phyloP scores from a whole-genome alignment of 78 protist species.

The Guillardia theta region DNA sequence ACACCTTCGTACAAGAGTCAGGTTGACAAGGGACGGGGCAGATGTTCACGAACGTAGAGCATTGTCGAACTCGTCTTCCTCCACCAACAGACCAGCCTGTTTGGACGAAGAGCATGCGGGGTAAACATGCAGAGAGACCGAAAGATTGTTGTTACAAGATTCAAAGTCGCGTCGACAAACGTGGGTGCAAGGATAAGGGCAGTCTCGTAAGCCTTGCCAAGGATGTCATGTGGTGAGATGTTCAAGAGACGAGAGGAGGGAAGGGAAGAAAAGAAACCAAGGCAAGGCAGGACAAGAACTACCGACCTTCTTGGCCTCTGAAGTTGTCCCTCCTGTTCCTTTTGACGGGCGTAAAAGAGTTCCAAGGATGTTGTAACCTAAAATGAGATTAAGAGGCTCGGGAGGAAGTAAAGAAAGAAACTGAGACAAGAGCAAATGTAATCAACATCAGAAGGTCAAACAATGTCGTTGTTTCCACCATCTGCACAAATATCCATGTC shows the following conservation, averaged over 20 bases:
- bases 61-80: neutral
- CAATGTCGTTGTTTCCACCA: no score
- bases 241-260: no score
- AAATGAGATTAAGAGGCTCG: neutral
- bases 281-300: no score
- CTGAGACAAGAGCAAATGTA: no score
- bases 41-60: no score
- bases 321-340: neutral
- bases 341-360: neutral
- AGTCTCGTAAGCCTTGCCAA: neutral
- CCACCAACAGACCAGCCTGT: neutral
- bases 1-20: no score
- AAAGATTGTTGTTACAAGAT: neutral
- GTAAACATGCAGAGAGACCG: neutral
- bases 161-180: constrained; percentile 20
- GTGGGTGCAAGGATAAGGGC: neutral
- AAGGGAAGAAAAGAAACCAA: no score
- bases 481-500: no score
- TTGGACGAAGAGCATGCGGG: neutral
- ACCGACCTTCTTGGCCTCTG: neutral
- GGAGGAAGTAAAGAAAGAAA: no score
- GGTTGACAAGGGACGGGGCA: no score
- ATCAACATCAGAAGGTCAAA: no score
- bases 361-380: constrained; percentile 23
- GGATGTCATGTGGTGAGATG: no score